Base-by-base conservation (phyloP, 2,329 filamentous ascomycete species). In the Colletotrichum chlorophyti region DNA sequence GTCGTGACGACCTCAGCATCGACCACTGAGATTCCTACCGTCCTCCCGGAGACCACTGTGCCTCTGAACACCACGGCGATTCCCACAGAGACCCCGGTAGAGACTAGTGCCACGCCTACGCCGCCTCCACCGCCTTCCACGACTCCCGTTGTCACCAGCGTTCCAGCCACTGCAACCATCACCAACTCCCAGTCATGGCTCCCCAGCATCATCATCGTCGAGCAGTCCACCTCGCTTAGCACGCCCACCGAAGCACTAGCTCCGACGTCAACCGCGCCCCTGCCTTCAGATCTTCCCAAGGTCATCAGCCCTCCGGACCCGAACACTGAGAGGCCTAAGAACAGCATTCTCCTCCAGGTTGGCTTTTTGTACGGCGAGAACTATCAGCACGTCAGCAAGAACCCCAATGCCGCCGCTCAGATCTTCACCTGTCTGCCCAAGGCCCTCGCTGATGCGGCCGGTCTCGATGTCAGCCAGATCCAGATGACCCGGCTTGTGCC, bases 361-460 rank as follows among this genome's bases (percentile, higher is more conserved):
- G 95, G 91, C 29, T 97, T 98, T 82, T 79, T 85, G 49, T 89
- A 87, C 68, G 83, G 85, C 1, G 82, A 96, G 65, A 94, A 96
- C 76, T 99, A 95, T 73, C 77, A 83, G 8, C 97, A 96, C 69
- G 90, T 98, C 24, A 87, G 89, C 10, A 79, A 78, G 19, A 86
- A 89, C 62, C 80, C 86, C 12, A 81, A 88, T 63, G 90, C 93
- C 15, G 90, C 91, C 5, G 86, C 86, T 34, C 94, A 98, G 74
- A 91, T 99, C 68, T 96, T 97, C 78, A 76, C 84, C 50, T 90
- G 85, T 64, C 79, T 97, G 4, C 93, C 93, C 0, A 66, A 79
- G 49, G 91, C 91, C 63, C 80, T 97, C 46, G 78, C 83, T 2
- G 83, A 88, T 63, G 89, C 85, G 38, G 73, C 72, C 45, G 87